Conservation (phyloP, 495 filamentous ascomycete genomes). For the Penicillium roqueforti region DNA sequence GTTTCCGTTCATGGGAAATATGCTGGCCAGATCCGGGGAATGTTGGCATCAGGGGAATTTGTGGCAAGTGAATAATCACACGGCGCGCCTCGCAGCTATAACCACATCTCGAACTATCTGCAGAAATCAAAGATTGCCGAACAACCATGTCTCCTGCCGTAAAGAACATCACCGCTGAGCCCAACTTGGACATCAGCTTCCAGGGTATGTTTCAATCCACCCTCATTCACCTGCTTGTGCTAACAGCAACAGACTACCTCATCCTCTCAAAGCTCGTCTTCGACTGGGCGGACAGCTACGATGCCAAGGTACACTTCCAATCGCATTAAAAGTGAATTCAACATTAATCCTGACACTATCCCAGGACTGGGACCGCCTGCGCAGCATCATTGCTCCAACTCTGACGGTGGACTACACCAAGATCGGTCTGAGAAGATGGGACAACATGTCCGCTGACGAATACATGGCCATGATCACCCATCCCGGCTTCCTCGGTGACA, state of each 20-base stretch:
- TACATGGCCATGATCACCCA: slow-evolving; percentile 67
- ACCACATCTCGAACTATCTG: background rate
- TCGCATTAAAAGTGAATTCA: background rate
- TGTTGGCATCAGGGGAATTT: background rate
- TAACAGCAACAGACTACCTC: slow-evolving; percentile 20
- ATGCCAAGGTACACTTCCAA: slow-evolving; percentile 49
- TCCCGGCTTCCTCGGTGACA: slow-evolving; percentile 64
- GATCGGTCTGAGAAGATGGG: slow-evolving; percentile 67
- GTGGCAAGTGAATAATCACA: background rate
- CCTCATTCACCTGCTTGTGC: background rate
- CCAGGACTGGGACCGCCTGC: slow-evolving; percentile 66
- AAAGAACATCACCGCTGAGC: slow-evolving; percentile 18
- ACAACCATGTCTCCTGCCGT: slow-evolving; percentile 25
- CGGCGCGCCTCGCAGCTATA: background rate
- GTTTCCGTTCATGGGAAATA: background rate
- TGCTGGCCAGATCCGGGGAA: slow-evolving; percentile 8
- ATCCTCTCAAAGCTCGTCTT: slow-evolving; percentile 39
- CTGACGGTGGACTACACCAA: slow-evolving; percentile 70
- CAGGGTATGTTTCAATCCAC: slow-evolving; percentile 14
- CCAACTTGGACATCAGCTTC: slow-evolving; percentile 30
- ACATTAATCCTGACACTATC: background rate
- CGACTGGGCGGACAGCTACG: slow-evolving; percentile 83
- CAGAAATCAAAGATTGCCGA: background rate
- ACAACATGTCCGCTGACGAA: slow-evolving; percentile 66
- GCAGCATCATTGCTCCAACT: slow-evolving; percentile 67